A percentile compares a stretch with the other conserved stretches of the same genome.
phyloP scores from a whole-genome alignment of 441 rosid species.

The Erodium moschatum region DNA sequence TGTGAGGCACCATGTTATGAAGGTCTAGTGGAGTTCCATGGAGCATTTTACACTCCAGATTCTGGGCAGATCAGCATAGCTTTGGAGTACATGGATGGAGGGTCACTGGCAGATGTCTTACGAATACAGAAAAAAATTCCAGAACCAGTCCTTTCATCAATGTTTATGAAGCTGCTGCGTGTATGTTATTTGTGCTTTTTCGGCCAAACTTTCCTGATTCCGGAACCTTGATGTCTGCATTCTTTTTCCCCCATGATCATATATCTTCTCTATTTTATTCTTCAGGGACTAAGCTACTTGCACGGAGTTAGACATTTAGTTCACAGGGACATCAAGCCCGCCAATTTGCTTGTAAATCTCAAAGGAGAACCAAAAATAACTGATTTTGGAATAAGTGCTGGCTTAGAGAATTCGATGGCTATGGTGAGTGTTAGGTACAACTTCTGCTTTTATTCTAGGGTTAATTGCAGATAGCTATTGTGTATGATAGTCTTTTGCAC shows the following conservation, averaged over 20 bases:
- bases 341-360: constrained; percentile 88
- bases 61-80: constrained; percentile 92
- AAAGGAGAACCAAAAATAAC: constrained; percentile 90
- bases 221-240: neutral
- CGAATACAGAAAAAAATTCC: constrained; percentile 52
- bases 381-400: constrained; percentile 92
- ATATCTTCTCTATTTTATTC: constrained; percentile 6
- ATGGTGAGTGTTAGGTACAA: constrained; percentile 50
- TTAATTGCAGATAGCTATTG: too few relatives aligned
- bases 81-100: constrained; percentile 90
- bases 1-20: constrained; percentile 85
- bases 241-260: neutral
- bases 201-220: constrained; percentile 11
- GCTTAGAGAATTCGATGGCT: constrained; percentile 81
- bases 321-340: constrained; percentile 95
- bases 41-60: constrained; percentile 83
- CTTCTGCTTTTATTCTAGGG: neutral
- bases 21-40: constrained; percentile 86
- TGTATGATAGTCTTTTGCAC: too few relatives aligned
- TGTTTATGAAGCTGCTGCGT: constrained; percentile 72
- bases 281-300: constrained; percentile 71
- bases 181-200: constrained; percentile 31
- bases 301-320: constrained; percentile 81
- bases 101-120: constrained; percentile 77
- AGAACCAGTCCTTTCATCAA: constrained; percentile 71